These are phyloP conservation scores for Herpetospermum pedunculosum DNA, from an alignment of 306 rosid species.

Conservation along the genomic window DNA sequence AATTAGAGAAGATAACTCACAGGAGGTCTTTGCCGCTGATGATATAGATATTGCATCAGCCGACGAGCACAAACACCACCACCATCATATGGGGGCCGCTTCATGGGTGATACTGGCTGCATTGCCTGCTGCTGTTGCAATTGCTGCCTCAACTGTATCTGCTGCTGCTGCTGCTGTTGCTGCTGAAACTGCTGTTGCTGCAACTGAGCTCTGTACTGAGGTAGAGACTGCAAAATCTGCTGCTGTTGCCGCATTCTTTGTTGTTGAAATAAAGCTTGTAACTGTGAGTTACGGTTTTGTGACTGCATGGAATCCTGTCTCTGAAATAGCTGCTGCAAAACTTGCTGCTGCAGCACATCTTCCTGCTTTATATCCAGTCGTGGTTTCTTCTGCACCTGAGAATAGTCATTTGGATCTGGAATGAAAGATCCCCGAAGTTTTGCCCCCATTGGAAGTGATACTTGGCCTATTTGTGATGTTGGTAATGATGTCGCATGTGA, in stretches of 20 bases:
- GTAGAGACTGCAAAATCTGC: constrained; percentile 65
- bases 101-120: constrained; percentile 48
- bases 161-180: constrained; percentile 56
- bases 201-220: constrained; percentile 58
- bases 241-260: constrained; percentile 63
- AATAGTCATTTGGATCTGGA: constrained; percentile 58
- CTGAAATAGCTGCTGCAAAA: constrained; percentile 70
- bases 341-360: constrained; percentile 68
- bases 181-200: constrained; percentile 59
- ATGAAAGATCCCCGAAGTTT: constrained; percentile 50
- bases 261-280: constrained; percentile 75
- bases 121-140: constrained; percentile 67
- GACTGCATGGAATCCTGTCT: constrained; percentile 72
- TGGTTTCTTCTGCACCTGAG: constrained; percentile 64
- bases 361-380: constrained; percentile 79
- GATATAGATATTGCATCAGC: constrained; percentile 90
- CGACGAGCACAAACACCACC: constrained; percentile 89
- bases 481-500: constrained; percentile 56
- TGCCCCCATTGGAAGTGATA: constrained; percentile 42
- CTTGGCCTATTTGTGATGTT: constrained; percentile 47
- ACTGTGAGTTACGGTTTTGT: constrained; percentile 63
- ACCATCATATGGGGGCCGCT: constrained; percentile 57
- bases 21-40: constrained; percentile 72
- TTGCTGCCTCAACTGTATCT: constrained; percentile 73
- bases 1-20: constrained; percentile 32